phyloP scores from a whole-genome alignment of 2,329 filamentous ascomycete genomes.

The Pseudocercospora musae region DNA sequence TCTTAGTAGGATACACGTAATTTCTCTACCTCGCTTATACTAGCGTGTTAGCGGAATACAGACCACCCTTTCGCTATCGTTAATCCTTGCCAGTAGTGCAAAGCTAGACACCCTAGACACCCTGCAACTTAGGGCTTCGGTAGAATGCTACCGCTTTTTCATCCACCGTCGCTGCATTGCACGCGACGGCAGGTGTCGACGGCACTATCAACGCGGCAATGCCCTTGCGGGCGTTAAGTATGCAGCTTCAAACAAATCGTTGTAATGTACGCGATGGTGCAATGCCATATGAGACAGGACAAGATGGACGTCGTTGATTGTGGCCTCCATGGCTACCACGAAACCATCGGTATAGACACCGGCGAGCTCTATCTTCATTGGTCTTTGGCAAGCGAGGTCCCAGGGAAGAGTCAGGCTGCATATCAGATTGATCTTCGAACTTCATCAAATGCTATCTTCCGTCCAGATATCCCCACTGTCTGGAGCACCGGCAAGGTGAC shows the following conservation, averaged over 20 bases:
- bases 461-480: not conserved
- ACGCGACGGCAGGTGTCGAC: not conserved
- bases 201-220: not conserved
- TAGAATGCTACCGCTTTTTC: not conserved
- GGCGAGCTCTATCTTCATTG: constrained; percentile 37
- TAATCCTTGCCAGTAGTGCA: not conserved
- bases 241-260: not conserved
- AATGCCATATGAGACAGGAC: not conserved
- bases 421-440: constrained; percentile 32
- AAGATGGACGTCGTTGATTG: constrained; percentile 34
- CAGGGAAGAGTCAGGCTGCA: not conserved
- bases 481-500: constrained; percentile 7
- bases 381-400: not conserved
- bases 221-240: not conserved
- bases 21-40: too few relatives aligned
- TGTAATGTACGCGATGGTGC: not conserved
- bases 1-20: too few relatives aligned
- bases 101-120: not conserved
- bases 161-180: not conserved
- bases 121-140: not conserved
- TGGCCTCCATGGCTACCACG: constrained; percentile 42
- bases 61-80: too few relatives aligned
- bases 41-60: too few relatives aligned
- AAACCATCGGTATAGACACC: constrained; percentile 40
- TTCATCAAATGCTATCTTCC: not conserved